Conservation (phyloP, 2,329 filamentous ascomycete species). For the Ophiostoma novo-ulmi region DNA sequence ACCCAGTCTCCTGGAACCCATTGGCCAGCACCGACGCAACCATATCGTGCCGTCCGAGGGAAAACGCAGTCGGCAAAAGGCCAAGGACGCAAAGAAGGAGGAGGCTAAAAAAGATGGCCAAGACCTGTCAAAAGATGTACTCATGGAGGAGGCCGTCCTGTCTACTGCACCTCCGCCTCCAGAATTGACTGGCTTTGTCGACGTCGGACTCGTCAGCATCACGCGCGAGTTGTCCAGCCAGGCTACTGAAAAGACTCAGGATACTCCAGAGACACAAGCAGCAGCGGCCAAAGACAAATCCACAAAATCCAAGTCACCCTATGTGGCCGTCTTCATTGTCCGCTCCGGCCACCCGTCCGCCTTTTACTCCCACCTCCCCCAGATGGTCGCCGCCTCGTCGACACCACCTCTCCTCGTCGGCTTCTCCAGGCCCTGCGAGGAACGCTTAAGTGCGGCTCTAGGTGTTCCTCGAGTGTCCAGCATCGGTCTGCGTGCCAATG, state of each 20-base stretch:
- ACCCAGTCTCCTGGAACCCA: conserved; percentile 55
- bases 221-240: conserved; percentile 51
- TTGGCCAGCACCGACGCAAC: conserved; percentile 56
- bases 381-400: conserved; percentile 36
- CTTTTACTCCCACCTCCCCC: conserved; percentile 56
- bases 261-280: background rate
- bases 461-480: conserved; percentile 61
- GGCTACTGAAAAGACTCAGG: background rate
- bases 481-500: conserved; percentile 53
- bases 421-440: conserved; percentile 56
- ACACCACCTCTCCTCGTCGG: conserved; percentile 53
- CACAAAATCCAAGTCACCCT: conserved; percentile 29
- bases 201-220: conserved; percentile 61
- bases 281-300: background rate
- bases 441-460: conserved; percentile 52
- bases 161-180: conserved; percentile 39
- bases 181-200: conserved; percentile 52
- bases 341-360: conserved; percentile 53
- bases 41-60: conserved; percentile 56
- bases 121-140: background rate
- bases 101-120: background rate
- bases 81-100: conserved; percentile 30
- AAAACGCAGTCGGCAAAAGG: conserved; percentile 42
- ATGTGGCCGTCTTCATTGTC: conserved; percentile 54
- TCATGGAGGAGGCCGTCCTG: background rate